These are phyloP conservation scores for Hymenoscyphus fraxineus DNA, from an alignment of 2,329 filamentous ascomycete genomes.

Conservation along the genomic window DNA sequence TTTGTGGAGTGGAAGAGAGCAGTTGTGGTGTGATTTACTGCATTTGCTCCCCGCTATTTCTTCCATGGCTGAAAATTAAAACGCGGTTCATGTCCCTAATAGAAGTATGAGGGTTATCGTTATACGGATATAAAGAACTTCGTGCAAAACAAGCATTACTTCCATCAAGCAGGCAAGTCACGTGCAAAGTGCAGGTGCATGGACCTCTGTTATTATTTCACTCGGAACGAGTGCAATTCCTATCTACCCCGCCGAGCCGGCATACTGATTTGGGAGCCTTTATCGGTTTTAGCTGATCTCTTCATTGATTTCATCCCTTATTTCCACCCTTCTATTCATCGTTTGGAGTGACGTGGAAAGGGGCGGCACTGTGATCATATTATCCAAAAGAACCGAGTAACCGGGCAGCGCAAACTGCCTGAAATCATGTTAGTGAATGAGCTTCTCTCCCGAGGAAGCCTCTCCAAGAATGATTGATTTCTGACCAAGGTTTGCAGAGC, in stretches of 20 bases:
- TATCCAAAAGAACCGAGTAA: slow-evolving; percentile 1
- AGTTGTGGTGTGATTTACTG: too few relatives aligned
- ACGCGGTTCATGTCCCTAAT: background rate
- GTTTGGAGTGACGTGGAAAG: background rate
- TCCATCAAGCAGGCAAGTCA: too few relatives aligned
- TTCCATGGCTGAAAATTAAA: background rate
- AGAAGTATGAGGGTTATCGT: background rate
- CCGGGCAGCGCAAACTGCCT: background rate
- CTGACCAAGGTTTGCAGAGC: background rate
- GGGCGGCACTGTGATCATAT: background rate
- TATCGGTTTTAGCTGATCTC: background rate
- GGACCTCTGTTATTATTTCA: too few relatives aligned
- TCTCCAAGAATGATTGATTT: background rate
- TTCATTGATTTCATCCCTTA: background rate
- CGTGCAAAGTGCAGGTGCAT: too few relatives aligned
- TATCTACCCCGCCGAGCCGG: too few relatives aligned
- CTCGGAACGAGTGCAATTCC: too few relatives aligned
- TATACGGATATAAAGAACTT: background rate
- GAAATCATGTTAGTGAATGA: background rate
- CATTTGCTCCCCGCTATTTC: too few relatives aligned
- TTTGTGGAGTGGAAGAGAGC: too few relatives aligned
- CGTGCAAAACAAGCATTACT: too few relatives aligned
- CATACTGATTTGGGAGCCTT: background rate
- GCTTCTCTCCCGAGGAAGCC: background rate
- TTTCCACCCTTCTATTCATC: background rate